phyloP scores from a whole-genome alignment of 768 basidiomycete genomes.

The Pleurotus citrinopileatus region DNA sequence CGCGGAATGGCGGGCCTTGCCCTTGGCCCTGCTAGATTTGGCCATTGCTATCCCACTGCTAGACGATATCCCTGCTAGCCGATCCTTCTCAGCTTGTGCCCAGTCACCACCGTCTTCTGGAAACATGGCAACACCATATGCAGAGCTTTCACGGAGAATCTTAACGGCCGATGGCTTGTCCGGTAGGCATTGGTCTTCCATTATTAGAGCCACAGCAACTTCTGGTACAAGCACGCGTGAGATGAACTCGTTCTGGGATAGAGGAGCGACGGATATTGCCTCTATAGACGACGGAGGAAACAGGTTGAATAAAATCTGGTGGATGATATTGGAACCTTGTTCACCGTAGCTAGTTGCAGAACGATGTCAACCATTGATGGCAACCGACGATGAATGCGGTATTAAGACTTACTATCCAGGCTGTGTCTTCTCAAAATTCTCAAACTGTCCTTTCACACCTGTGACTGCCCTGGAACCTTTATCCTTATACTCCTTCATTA shows the following conservation, averaged over 20 bases:
- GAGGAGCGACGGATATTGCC: slow-evolving; percentile 52
- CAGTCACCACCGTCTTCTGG: slow-evolving; percentile 54
- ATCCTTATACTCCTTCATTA: slow-evolving; percentile 57
- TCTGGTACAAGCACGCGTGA: slow-evolving; percentile 90
- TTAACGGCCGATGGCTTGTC: slow-evolving; percentile 44
- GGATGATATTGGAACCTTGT: slow-evolving; percentile 77
- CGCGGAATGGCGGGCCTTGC: background rate
- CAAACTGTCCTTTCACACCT: slow-evolving; percentile 73
- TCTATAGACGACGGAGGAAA: slow-evolving; percentile 65
- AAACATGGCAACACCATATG: slow-evolving; percentile 86
- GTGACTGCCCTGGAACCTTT: slow-evolving; percentile 65
- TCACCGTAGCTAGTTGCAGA: slow-evolving; percentile 70
- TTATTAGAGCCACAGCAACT: slow-evolving; percentile 77
- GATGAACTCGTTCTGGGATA: slow-evolving; percentile 75
- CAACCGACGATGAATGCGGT: background rate
- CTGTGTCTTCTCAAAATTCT: slow-evolving; percentile 76
- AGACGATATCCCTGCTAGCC: slow-evolving; percentile 13
- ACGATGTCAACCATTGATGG: background rate
- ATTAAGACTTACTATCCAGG: slow-evolving; percentile 79
- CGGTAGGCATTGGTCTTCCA: slow-evolving; percentile 59
- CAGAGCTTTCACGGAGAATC: slow-evolving; percentile 71
- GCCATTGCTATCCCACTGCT: slow-evolving; percentile 3
- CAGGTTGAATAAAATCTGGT: slow-evolving; percentile 70
- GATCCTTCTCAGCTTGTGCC: slow-evolving; percentile 22
- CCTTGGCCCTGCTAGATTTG: background rate